These are phyloP conservation scores for Trametes hirsuta DNA, from an alignment of 1,284 basidiomycete genomes.

Conservation along the genomic window DNA sequence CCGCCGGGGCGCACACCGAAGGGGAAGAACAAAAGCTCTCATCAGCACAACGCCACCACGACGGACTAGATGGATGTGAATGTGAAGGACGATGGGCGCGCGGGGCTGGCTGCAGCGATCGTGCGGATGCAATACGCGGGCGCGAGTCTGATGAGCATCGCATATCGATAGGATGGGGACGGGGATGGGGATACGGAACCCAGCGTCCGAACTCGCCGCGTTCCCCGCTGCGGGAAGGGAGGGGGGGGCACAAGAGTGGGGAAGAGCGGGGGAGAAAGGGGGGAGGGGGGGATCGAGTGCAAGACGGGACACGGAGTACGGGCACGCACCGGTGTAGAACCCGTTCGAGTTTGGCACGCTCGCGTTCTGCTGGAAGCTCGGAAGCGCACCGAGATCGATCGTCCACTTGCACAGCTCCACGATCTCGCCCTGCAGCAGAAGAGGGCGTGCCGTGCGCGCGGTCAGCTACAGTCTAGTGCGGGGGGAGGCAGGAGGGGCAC, in stretches of 20 bases:
- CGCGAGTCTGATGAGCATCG: background rate
- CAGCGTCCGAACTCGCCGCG: background rate
- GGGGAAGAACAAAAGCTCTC: background rate
- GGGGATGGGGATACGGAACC: background rate
- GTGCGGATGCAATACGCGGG: background rate
- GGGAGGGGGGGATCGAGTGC: background rate
- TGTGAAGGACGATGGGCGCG: background rate
- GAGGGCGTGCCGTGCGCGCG: background rate
- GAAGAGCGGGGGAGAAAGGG: background rate
- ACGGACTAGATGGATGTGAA: slow-evolving; percentile 3
- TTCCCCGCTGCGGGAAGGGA: background rate
- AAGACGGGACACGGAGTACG: background rate
- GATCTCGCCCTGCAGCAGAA: slow-evolving; percentile 54
- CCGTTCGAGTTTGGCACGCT: slow-evolving; percentile 53
- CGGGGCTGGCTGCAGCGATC: background rate
- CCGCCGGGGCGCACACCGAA: background rate
- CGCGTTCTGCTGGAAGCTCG: slow-evolving; percentile 74
- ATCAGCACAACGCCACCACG: slow-evolving; percentile 11
- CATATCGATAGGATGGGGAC: background rate
- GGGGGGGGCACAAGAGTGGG: background rate
- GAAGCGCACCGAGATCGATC: slow-evolving; percentile 75
- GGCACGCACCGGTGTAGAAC: slow-evolving; percentile 74
- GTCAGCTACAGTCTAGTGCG: slow-evolving; percentile 1
- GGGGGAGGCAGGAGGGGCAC: background rate
- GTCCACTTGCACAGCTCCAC: slow-evolving; percentile 84